Evolutionary conservation across 768 basidiomycete genomes (phyloP), one percentile per base, ranked within the genome.

Genomic region (Chlorophyllum brunneum): DNA sequence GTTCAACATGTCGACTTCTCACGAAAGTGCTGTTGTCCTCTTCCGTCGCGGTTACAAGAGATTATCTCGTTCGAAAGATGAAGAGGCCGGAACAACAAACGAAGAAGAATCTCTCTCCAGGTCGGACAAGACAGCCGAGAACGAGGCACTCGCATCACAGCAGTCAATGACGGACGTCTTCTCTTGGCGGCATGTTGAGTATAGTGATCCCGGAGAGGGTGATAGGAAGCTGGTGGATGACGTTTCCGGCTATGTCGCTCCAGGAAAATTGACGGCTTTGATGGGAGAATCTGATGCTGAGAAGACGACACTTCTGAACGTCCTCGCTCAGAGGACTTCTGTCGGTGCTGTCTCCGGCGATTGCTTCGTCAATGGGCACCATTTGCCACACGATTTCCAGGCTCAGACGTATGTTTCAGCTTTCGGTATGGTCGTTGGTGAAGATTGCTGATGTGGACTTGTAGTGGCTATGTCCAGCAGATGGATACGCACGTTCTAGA

Each of bases 401-500:
- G 70, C 85, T 55, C 84, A 86, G 70, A 85, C 82, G 65, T 68
- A 53, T 20, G 65, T 60, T 15, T n/a, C 40, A 41, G 38, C 27
- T 29, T 8, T 9, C 26, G 29, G 38, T 23, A 33, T 23, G 13
- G 16, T 45, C 8, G 2, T 31, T 18, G 20, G 13, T 33, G 46
- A 10, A 34, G 13, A 11, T n/a, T n/a, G n/a, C 27, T 41, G 34
- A 48, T n/a, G 22, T 2, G 4, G 20, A 5, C 7, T 23, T 13
- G 15, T 31, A 66, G 65, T 61, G 91, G 88, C 0, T 94, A 93
- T 61, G 86, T 83, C 51, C 91, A 95, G 61, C 92, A 95, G 64
- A 81, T 82, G 75, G 89, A 92, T 59, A 86, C 82, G 0, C 92
- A 94, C 67, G 73, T 85, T 36, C 80, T 82, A n/a, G 81, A 82